These are phyloP conservation scores for Penicillium crystallinum DNA, from an alignment of 495 filamentous ascomycete species.

Conservation along the genomic window DNA sequence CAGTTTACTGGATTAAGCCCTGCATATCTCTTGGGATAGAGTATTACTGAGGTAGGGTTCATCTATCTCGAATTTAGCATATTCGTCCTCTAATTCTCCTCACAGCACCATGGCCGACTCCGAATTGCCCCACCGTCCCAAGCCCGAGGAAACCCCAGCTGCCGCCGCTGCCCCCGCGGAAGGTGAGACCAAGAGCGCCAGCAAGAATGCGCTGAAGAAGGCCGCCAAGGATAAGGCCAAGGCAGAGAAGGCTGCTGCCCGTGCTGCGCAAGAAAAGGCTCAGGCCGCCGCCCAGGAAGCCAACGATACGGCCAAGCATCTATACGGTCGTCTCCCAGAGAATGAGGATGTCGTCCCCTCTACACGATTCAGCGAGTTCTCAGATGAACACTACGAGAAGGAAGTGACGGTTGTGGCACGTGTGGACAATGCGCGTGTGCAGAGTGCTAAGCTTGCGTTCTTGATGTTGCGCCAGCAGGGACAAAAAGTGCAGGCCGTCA, in stretches of 20 bases:
- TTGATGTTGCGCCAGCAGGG: constrained; percentile 81
- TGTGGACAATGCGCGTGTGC: constrained; percentile 79
- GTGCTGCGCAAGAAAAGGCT: constrained; percentile 49
- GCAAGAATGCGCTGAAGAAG: constrained; percentile 64
- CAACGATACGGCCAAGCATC: constrained; percentile 65
- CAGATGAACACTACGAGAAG: constrained; percentile 60
- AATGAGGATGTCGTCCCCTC: constrained; percentile 32
- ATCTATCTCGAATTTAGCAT: not conserved
- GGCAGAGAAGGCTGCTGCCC: constrained; percentile 54
- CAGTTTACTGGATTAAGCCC: constrained; percentile 3
- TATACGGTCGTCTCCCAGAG: constrained; percentile 55
- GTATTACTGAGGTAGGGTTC: constrained; percentile 16
- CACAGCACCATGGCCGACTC: constrained; percentile 41
- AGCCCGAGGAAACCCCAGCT: constrained; percentile 39
- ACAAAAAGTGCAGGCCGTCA: constrained; percentile 73
- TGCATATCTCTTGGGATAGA: constrained; percentile 10
- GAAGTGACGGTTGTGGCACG: constrained; percentile 75
- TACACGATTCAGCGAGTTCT: constrained; percentile 42
- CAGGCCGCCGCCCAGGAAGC: constrained; percentile 47
- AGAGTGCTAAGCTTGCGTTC: constrained; percentile 90
- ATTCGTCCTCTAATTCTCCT: constrained; percentile 5
- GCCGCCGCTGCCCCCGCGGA: constrained; percentile 33
- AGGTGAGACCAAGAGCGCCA: constrained; percentile 41
- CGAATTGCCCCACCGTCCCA: constrained; percentile 44
- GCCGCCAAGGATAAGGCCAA: constrained; percentile 64